Base-by-base conservation (phyloP, 176 grass and related monocot genomes). In the Rhynchospora tenuis region DNA sequence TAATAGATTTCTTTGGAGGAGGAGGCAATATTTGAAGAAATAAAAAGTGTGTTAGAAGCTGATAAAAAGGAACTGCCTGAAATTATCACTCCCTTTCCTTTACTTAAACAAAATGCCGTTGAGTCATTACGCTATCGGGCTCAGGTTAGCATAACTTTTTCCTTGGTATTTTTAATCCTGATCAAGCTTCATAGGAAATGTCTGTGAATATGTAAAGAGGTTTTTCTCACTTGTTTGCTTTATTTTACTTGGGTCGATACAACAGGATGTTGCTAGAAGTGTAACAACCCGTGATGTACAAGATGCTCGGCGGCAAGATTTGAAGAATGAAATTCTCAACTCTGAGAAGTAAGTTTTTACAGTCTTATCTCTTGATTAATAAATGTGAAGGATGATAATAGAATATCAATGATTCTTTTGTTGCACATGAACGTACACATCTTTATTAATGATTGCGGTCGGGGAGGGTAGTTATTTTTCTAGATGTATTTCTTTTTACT, bases 281-380 rank as follows among this genome's bases (percentile, higher is more conserved):
- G 96, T 98, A 73, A 98, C 96, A 47, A 95, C 64, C 64, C 82
- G 87, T 78, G 96, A 94, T 84, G 83, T 98, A 86, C 88, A 94
- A 83, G 96, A 98, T 87, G 89, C 96, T 50, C 86, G 95, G 67
- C 88, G 89, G 8, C 92, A 98, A 87, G 95, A 98, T 81, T 86
- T 95, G 86, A 95, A 90, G 74, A 98, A 93, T 87, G 96, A 98
- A 91, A 98, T 98, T 75, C 96, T 98, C 19, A 98, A 98, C 78
- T 98, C 96, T 31, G 82, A 93, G 74, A 95, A 91, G 96, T 95
- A 90, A 87, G 84, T 31, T 47, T 38, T 26, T 52, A 82, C 23
- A 67, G 13, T 50, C 43, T 66, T 29, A 26, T 59, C 38, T 80
- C 22, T 51, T 64, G n/a, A 45, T 67, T 29, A 82, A 26, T 11